Conservation (phyloP, 176 grass and related monocot species). For the Zea luxurians region DNA sequence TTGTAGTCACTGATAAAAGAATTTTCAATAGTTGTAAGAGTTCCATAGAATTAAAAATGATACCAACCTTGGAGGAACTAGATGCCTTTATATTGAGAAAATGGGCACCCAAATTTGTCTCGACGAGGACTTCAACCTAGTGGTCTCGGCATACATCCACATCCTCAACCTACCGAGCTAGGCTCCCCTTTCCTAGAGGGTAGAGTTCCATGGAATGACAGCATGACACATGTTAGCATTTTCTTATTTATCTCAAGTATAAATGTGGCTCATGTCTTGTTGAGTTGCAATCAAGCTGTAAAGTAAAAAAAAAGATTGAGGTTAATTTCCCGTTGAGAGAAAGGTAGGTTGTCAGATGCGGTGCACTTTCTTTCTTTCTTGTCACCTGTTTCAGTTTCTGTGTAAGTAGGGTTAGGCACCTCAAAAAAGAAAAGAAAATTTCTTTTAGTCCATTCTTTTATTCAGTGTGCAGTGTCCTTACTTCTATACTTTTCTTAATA, state of each 20-base stretch:
- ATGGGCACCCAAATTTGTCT: not conserved
- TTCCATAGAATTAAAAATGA: slow-evolving; percentile 4
- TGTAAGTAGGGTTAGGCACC: slow-evolving; percentile 8
- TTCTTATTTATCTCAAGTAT: slow-evolving; percentile 5
- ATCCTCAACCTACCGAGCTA: not conserved
- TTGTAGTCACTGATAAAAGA: slow-evolving; percentile 11
- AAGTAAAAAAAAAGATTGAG: not conserved
- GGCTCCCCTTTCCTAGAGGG: not conserved
- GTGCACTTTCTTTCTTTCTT: not conserved
- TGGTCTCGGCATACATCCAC: not conserved
- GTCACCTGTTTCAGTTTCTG: slow-evolving; percentile 22
- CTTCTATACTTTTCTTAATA: slow-evolving; percentile 48
- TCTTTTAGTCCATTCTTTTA: not conserved
- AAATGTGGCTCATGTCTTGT: not conserved
- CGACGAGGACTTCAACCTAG: not conserved
- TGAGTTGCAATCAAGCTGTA: slow-evolving; percentile 11
- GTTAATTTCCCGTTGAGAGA: not conserved
- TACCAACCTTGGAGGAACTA: not conserved
- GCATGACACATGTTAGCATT: not conserved
- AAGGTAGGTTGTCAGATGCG: slow-evolving; percentile 2
- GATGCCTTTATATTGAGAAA: not conserved
- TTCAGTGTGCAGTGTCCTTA: slow-evolving; percentile 2
- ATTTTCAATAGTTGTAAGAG: not conserved
- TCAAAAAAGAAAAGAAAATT: not conserved
- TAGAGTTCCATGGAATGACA: slow-evolving; percentile 6